Evolutionary conservation across 805 yeast species (phyloP).

Genomic region (Nakazawaea sp.): DNA sequence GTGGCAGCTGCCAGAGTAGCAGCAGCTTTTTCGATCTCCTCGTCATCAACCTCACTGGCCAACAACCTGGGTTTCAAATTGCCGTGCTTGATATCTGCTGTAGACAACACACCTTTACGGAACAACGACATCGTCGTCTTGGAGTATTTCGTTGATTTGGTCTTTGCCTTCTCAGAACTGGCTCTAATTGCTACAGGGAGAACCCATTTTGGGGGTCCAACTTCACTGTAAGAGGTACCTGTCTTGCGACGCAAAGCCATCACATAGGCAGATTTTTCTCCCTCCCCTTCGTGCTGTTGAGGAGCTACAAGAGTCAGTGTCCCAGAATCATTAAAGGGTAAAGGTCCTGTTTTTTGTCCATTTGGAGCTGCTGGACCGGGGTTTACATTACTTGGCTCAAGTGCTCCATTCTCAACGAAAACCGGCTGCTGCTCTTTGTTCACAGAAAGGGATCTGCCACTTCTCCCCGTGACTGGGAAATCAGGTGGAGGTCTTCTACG

Average conservation of each 20-base stretch:
- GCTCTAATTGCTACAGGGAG: constrained; percentile 52
- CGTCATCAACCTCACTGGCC: constrained; percentile 72
- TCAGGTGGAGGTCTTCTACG: constrained; percentile 36
- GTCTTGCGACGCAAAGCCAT: constrained; percentile 33
- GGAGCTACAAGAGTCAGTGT: constrained; percentile 4
- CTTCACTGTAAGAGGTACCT: constrained; percentile 42
- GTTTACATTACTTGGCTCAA: not conserved
- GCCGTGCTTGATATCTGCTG: constrained; percentile 52
- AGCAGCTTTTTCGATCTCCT: constrained; percentile 23
- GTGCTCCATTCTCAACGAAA: constrained; percentile 15
- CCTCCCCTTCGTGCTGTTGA: too few species aligned
- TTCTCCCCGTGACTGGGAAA: constrained; percentile 28
- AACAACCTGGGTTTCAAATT: constrained; percentile 57
- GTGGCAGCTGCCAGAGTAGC: not conserved
- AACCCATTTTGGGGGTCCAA: constrained; percentile 39
- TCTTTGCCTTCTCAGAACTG: constrained; percentile 23
- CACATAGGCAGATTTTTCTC: constrained; percentile 42
- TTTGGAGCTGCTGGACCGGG: not conserved
- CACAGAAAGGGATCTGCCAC: constrained; percentile 28
- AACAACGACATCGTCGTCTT: constrained; percentile 12
- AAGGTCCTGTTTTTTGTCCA: not conserved
- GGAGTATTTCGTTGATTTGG: constrained; percentile 12
- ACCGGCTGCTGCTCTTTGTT: constrained; percentile 24
- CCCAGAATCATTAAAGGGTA: not conserved
- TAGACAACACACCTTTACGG: constrained; percentile 14